phyloP scores from a whole-genome alignment of 805 yeast genomes.

The Maudiozyma serrabonitensis region DNA sequence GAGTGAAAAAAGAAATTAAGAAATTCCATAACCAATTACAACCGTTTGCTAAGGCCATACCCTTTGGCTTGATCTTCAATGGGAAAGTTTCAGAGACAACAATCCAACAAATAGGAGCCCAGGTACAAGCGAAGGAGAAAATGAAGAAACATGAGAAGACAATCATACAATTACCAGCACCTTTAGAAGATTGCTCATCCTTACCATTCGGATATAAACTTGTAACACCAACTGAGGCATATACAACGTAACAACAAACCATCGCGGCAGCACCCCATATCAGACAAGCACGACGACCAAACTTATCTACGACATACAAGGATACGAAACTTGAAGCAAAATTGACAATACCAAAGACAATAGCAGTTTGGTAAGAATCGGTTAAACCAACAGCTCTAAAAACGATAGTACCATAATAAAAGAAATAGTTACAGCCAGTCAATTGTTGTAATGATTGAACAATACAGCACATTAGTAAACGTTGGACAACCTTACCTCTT shows the following conservation, averaged over 20 bases:
- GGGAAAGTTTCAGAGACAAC: slow-evolving; percentile 55
- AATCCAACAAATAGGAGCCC: slow-evolving; percentile 58
- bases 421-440: slow-evolving; percentile 53
- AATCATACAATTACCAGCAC: slow-evolving; percentile 61
- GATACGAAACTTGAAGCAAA: slow-evolving; percentile 43
- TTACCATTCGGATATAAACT: slow-evolving; percentile 30
- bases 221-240: slow-evolving; percentile 44
- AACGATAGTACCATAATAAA: slow-evolving; percentile 52
- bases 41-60: slow-evolving; percentile 46
- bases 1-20: slow-evolving; percentile 57
- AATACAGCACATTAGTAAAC: slow-evolving; percentile 39
- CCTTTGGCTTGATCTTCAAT: slow-evolving; percentile 38
- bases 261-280: slow-evolving; percentile 38
- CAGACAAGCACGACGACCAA: slow-evolving; percentile 39
- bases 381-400: slow-evolving; percentile 48
- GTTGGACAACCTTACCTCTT: slow-evolving; percentile 44
- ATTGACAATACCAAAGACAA: slow-evolving; percentile 46
- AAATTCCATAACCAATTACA: slow-evolving; percentile 57
- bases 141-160: slow-evolving; percentile 56
- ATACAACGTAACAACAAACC: slow-evolving; percentile 29
- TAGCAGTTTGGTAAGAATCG: slow-evolving; percentile 47
- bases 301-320: slow-evolving; percentile 38
- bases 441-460: slow-evolving; percentile 53
- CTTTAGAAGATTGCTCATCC: slow-evolving; percentile 31
- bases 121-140: slow-evolving; percentile 57